Conservation (phyloP, 169 alveolate species). For the Theileria parva region DNA sequence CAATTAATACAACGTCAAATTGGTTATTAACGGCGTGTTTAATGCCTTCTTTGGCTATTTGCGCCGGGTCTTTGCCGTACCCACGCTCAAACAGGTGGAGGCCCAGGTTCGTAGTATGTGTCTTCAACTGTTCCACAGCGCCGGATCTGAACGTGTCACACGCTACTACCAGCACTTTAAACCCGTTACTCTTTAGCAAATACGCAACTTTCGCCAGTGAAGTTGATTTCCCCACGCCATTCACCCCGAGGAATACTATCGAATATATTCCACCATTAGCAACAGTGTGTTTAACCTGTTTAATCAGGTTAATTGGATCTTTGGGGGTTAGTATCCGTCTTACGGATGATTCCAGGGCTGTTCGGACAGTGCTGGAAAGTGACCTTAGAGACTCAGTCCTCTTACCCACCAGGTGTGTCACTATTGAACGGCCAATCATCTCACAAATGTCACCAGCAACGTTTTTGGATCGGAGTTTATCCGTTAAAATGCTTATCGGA, state of each 20-base stretch:
- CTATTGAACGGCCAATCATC: constrained; percentile 59
- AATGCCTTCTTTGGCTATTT: constrained; percentile 93
- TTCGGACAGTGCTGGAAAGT: constrained; percentile 51
- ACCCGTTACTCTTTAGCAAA: constrained; percentile 91
- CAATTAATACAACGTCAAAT: constrained; percentile 96
- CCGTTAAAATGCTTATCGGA: constrained; percentile 49
- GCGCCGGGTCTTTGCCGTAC: constrained; percentile 98
- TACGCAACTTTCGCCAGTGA: constrained; percentile 97
- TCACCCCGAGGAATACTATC: constrained; percentile 95
- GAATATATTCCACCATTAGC: constrained; percentile 89
- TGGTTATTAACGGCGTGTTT: constrained; percentile 88
- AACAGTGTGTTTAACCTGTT: constrained; percentile 80
- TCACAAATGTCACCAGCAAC: constrained; percentile 63
- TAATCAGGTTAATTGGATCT: constrained; percentile 59
- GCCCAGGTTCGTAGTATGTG: constrained; percentile 93
- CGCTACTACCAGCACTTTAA: constrained; percentile 95
- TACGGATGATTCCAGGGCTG: constrained; percentile 55
- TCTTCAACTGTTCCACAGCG: constrained; percentile 98
- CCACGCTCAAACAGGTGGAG: constrained; percentile 97
- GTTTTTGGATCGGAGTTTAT: constrained; percentile 38
- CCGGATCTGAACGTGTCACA: constrained; percentile 99
- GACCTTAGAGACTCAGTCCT: constrained; percentile 58
- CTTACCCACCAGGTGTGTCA: constrained; percentile 52
- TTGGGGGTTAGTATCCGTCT: constrained; percentile 56
- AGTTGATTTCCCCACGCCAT: constrained; percentile 99